Conservation (phyloP, 1,284 basidiomycete species). For the Cryptococcus sp. region DNA sequence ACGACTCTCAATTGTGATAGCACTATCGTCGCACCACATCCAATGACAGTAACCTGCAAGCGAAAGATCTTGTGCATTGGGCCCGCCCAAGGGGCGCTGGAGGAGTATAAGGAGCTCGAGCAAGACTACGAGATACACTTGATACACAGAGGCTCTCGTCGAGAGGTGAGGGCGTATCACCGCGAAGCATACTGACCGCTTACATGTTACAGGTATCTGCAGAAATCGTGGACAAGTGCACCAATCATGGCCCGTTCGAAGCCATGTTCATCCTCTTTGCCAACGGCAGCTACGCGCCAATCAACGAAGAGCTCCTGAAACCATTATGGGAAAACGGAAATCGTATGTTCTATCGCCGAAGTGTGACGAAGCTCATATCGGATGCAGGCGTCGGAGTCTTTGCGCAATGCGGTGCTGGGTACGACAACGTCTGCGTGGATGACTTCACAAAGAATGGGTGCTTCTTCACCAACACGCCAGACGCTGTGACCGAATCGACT, state of each 20-base stretch:
- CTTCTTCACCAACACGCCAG: constrained; percentile 20
- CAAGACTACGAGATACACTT: constrained; percentile 25
- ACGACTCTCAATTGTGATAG: too few species aligned
- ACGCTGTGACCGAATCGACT: constrained; percentile 15
- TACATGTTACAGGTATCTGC: constrained; percentile 9
- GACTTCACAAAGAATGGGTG: constrained; percentile 15
- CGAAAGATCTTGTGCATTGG: constrained; percentile 21
- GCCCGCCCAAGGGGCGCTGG: constrained; percentile 14
- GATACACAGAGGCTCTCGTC: constrained; percentile 15
- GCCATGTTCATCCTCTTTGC: constrained; percentile 26
- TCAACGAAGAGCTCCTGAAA: constrained; percentile 22
- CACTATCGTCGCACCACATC: too few species aligned
- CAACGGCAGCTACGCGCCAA: constrained; percentile 20
- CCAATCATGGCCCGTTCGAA: constrained; percentile 20
- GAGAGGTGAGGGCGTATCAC: constrained; percentile 6
- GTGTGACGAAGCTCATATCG: not conserved
- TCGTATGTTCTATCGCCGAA: constrained; percentile 6
- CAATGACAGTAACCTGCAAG: not conserved
- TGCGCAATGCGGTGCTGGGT: constrained; percentile 29
- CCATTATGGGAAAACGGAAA: constrained; percentile 24
- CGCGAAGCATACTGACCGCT: not conserved
- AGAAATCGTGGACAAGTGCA: constrained; percentile 10
- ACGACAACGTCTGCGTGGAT: constrained; percentile 22
- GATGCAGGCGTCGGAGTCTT: constrained; percentile 18
- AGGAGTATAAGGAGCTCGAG: constrained; percentile 21